Conservation (phyloP, 768 basidiomycete species). For the Hygrophoropsis aurantiaca region DNA sequence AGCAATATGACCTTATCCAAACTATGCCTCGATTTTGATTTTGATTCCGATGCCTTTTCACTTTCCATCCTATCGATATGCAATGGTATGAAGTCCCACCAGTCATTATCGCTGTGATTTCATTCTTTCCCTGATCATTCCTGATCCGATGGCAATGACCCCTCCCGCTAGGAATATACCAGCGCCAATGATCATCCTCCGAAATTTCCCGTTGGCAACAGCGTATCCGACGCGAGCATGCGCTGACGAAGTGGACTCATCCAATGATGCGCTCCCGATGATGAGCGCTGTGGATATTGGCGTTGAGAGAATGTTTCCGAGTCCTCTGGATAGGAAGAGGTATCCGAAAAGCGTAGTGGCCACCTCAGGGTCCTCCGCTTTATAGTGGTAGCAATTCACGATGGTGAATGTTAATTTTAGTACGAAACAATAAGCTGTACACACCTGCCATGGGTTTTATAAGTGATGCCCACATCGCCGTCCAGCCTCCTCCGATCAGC, state of each 20-base stretch:
- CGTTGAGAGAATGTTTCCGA: slow-evolving; percentile 25
- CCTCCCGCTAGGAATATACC: slow-evolving; percentile 30
- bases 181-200: slow-evolving; percentile 26
- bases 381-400: neutral
- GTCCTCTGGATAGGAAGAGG: slow-evolving; percentile 21
- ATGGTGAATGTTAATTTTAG: neutral
- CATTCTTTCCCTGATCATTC: too few relatives aligned
- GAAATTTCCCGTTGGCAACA: slow-evolving; percentile 21
- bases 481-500: slow-evolving; percentile 30
- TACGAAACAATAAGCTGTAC: slow-evolving; percentile 4
- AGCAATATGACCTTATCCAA: too few relatives aligned
- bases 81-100: too few relatives aligned
- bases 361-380: slow-evolving; percentile 14
- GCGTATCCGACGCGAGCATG: slow-evolving; percentile 13
- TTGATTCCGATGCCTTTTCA: too few relatives aligned
- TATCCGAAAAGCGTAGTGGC: slow-evolving; percentile 20
- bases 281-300: slow-evolving; percentile 20
- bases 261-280: neutral
- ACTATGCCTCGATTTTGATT: too few relatives aligned
- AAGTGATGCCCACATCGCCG: slow-evolving; percentile 29
- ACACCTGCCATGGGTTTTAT: slow-evolving; percentile 17
- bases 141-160: slow-evolving; percentile 17
- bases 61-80: too few relatives aligned
- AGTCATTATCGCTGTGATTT: too few relatives aligned
- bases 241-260: neutral